Conservation (phyloP, 176 grass and related monocot genomes). For the Elymus sibiricus region DNA sequence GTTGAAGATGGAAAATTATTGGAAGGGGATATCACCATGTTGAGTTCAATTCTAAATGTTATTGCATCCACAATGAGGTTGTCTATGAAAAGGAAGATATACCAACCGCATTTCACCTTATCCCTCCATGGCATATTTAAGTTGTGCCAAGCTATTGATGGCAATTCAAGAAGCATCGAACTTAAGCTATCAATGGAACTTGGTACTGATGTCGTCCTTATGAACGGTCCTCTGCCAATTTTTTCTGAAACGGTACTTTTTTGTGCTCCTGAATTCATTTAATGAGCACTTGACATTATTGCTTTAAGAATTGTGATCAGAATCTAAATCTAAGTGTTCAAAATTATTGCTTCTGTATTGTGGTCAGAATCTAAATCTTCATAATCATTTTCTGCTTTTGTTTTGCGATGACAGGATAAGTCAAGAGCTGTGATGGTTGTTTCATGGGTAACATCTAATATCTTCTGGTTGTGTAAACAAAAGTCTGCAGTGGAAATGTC, state of each 20-base stretch:
- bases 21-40: constrained; percentile 48
- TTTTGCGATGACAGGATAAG: constrained; percentile 68
- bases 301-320: neutral
- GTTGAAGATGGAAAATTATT: constrained; percentile 43
- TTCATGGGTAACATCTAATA: constrained; percentile 56
- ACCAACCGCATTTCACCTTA: constrained; percentile 84
- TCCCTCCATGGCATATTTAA: constrained; percentile 65
- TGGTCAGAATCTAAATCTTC: neutral
- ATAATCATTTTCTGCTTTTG: neutral
- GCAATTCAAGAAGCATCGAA: constrained; percentile 47
- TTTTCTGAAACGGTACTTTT: constrained; percentile 59
- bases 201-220: constrained; percentile 65
- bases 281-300: neutral
- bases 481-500: constrained; percentile 22
- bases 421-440: constrained; percentile 43
- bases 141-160: constrained; percentile 57
- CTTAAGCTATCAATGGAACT: constrained; percentile 49
- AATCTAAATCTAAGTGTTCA: constrained; percentile 9
- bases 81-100: constrained; percentile 92
- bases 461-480: constrained; percentile 33
- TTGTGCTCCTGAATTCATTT: constrained; percentile 21
- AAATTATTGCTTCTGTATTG: constrained; percentile 10
- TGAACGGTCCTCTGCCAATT: constrained; percentile 64
- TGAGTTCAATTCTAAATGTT: constrained; percentile 66
- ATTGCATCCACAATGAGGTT: constrained; percentile 75